These are phyloP conservation scores for Penicillium silybi DNA, from an alignment of 495 filamentous ascomycete genomes.

Conservation along the genomic window DNA sequence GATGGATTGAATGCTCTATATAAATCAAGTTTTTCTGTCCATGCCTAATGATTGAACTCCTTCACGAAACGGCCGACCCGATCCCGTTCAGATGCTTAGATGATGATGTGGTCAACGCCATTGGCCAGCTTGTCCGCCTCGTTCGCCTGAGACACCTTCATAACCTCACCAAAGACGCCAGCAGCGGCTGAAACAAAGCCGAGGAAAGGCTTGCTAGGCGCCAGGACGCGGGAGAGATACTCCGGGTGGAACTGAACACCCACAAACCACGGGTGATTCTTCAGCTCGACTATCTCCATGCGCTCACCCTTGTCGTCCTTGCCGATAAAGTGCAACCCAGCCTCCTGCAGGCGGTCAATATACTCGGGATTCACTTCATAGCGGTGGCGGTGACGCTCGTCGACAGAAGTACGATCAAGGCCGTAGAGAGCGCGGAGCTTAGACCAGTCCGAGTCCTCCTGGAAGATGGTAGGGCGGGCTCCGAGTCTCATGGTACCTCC, in stretches of 20 bases:
- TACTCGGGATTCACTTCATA: conserved; percentile 43
- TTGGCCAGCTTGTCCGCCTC: conserved; percentile 14
- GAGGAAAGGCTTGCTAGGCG: conserved; percentile 73
- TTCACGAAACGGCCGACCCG: neutral
- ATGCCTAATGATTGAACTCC: neutral
- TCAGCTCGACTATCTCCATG: conserved; percentile 87
- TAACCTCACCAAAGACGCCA: conserved; percentile 35
- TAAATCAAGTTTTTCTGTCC: neutral
- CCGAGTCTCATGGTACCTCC: conserved; percentile 94
- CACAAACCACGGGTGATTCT: conserved; percentile 86
- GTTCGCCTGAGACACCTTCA: conserved; percentile 13
- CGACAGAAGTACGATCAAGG: conserved; percentile 29
- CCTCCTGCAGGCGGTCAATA: conserved; percentile 27
- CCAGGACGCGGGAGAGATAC: conserved; percentile 66
- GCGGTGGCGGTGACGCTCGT: conserved; percentile 44
- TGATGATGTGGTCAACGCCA: conserved; percentile 10
- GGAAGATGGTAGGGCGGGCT: conserved; percentile 67
- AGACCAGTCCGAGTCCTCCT: conserved; percentile 73
- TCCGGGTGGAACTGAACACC: conserved; percentile 88
- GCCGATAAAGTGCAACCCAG: conserved; percentile 45
- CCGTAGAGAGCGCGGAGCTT: conserved; percentile 73
- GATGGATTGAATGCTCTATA: neutral
- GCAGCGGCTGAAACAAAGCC: conserved; percentile 77
- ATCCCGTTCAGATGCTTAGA: neutral
- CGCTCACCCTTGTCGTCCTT: conserved; percentile 79